Evolutionary conservation across 2,329 filamentous ascomycete species (phyloP), one percentile per base, ranked within the genome.

Genomic region (Diaporthe helianthi): DNA sequence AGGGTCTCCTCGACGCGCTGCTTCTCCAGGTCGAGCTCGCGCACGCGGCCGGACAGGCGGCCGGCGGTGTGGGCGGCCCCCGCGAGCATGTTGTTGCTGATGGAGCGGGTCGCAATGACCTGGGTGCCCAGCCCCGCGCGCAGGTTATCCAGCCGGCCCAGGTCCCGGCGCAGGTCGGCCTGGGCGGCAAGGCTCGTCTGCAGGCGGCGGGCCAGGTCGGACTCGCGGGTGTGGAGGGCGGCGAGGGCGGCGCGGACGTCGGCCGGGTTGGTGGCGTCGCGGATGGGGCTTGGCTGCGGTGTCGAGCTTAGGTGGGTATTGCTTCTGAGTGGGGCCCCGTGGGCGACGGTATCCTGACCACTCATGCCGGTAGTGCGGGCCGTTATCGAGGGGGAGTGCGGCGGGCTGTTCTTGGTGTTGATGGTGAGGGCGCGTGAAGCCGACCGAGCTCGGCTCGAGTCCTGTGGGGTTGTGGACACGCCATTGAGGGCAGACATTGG

Each of bases 61-160:
- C 90, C 90, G 4, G 96, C 96, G 41, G 94, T 98, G 64, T 91
- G 87, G 24, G 96, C 92, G 36, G 96, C 94, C 52, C 90, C 88
- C 49, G 93, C 90, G 70, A 99, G 90, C 92, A 98, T 97, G 78
- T 90, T 91, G 87, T 93, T 93, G 84, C 93, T 92, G 76, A 99
- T 91, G 53, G 90, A 86, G 72, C 95, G 89, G 17, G 94, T 92
- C 61, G 92, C 91, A 76, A 94, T 92, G 63, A 92, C 92, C 78
- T 98, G 96, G 6, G 93, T 89, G 69, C 94, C 94, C 38, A 98
- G 87, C 72, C 94, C 92, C 51, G 94, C 94, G 73, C 96, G 92
- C 67, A 98, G 87, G 36, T 97, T 86, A 80, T 99, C 96, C 72
- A 99, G 87, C 22, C 95, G 92, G 71, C 90, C 90, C 63, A 99